phyloP scores from a whole-genome alignment of 768 basidiomycete species.

The Podaxis sp. region DNA sequence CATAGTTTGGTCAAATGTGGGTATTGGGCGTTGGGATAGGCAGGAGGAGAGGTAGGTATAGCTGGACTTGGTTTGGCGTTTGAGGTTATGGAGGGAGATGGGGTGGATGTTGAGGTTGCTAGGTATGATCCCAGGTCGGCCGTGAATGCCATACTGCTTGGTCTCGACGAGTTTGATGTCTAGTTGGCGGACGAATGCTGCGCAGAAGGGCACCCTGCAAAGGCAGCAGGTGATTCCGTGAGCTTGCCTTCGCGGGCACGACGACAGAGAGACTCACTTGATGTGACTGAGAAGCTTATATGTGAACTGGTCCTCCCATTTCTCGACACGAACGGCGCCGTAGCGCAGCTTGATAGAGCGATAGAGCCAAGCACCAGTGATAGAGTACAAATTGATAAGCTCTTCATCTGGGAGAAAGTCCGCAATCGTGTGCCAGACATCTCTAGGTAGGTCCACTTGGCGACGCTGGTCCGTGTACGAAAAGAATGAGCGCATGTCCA shows the following conservation, averaged over 20 bases:
- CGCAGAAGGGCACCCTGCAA: slow-evolving; percentile 24
- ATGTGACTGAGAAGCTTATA: not conserved
- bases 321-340: slow-evolving; percentile 24
- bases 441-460: slow-evolving; percentile 26
- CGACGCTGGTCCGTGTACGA: not conserved
- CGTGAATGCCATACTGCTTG: not conserved
- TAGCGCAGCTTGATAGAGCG: slow-evolving; percentile 32
- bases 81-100: not conserved
- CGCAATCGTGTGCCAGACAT: slow-evolving; percentile 33
- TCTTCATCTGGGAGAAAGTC: slow-evolving; percentile 29
- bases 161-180: not conserved
- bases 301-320: slow-evolving; percentile 19
- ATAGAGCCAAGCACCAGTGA: slow-evolving; percentile 34
- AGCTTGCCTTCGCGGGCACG: not conserved
- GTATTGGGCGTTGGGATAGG: not conserved
- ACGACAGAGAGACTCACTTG: not conserved
- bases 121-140: not conserved
- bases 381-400: slow-evolving; percentile 24
- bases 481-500: not conserved
- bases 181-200: not conserved
- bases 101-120: not conserved
- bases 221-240: slow-evolving; percentile 3
- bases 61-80: not conserved
- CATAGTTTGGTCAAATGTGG: slow-evolving; percentile 1
- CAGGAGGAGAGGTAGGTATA: not conserved